Conservation (phyloP, 2,329 filamentous ascomycete genomes). For the Scorias spongiosa region DNA sequence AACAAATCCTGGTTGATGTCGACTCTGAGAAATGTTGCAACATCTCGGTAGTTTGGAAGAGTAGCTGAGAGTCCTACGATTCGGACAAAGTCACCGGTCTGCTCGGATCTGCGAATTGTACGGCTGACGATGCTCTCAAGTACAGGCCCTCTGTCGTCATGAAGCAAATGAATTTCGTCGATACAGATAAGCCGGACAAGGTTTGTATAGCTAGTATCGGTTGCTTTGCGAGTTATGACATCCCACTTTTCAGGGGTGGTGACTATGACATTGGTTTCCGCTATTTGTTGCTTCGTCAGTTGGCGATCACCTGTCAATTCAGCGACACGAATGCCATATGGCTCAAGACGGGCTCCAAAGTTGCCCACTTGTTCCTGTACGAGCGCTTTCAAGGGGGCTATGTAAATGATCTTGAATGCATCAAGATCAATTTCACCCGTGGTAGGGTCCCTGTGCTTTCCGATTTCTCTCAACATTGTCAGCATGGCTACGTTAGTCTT, state of each 20-base stretch:
- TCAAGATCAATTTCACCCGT: slow-evolving; percentile 94
- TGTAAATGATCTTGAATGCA: slow-evolving; percentile 96
- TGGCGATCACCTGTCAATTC: slow-evolving; percentile 95
- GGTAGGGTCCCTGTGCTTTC: slow-evolving; percentile 76
- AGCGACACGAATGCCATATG: slow-evolving; percentile 84
- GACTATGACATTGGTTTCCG: slow-evolving; percentile 94
- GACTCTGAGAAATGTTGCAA: slow-evolving; percentile 85
- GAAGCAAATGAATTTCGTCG: slow-evolving; percentile 92
- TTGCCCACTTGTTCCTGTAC: slow-evolving; percentile 98
- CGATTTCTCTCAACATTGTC: slow-evolving; percentile 87
- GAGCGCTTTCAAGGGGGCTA: slow-evolving; percentile 85
- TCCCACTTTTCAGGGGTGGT: slow-evolving; percentile 99
- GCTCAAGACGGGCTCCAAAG: slow-evolving; percentile 78
- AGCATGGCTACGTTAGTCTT: slow-evolving; percentile 99
- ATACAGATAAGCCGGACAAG: slow-evolving; percentile 94
- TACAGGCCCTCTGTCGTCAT: slow-evolving; percentile 93
- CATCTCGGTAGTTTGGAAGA: slow-evolving; percentile 89
- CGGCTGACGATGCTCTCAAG: slow-evolving; percentile 92
- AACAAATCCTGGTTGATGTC: slow-evolving; percentile 76
- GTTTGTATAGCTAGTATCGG: slow-evolving; percentile 91
- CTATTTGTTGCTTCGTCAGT: slow-evolving; percentile 95
- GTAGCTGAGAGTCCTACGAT: slow-evolving; percentile 89
- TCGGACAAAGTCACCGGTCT: slow-evolving; percentile 84
- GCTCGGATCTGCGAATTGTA: slow-evolving; percentile 83
- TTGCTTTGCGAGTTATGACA: slow-evolving; percentile 94